phyloP scores from a whole-genome alignment of 306 rosid species.

The Acacia confusa region DNA sequence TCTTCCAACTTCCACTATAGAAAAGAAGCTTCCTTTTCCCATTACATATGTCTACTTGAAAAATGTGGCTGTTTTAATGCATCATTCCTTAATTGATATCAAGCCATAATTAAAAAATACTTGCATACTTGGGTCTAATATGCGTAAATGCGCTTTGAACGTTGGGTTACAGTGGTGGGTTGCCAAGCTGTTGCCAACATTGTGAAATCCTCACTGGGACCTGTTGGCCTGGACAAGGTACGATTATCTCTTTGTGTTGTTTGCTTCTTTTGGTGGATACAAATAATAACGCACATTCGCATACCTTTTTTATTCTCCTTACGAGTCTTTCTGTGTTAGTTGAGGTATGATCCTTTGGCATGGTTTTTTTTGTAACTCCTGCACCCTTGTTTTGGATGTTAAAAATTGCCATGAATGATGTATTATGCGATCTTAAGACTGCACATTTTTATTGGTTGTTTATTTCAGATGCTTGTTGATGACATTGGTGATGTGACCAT shows the following conservation, averaged over 20 bases:
- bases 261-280: neutral
- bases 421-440: neutral
- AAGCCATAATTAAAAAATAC: neutral
- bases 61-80: neutral
- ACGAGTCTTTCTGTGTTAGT: neutral
- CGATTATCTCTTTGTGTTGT: neutral
- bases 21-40: neutral
- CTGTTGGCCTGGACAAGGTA: conserved; percentile 99
- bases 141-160: neutral
- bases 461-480: conserved; percentile 87
- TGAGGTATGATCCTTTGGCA: neutral
- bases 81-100: neutral
- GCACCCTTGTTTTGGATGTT: neutral
- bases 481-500: conserved; percentile 94
- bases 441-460: conserved; percentile 14
- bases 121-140: neutral
- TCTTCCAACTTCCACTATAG: neutral
- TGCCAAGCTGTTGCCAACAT: conserved; percentile 94
- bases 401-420: neutral
- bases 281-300: neutral
- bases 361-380: neutral
- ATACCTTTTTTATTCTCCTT: neutral
- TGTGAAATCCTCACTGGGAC: conserved; percentile 90
- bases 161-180: conserved; percentile 57
- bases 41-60: neutral